Evolutionary conservation across 495 filamentous ascomycete species (phyloP).

Genomic region (Amphirosellinia nigrospora): DNA sequence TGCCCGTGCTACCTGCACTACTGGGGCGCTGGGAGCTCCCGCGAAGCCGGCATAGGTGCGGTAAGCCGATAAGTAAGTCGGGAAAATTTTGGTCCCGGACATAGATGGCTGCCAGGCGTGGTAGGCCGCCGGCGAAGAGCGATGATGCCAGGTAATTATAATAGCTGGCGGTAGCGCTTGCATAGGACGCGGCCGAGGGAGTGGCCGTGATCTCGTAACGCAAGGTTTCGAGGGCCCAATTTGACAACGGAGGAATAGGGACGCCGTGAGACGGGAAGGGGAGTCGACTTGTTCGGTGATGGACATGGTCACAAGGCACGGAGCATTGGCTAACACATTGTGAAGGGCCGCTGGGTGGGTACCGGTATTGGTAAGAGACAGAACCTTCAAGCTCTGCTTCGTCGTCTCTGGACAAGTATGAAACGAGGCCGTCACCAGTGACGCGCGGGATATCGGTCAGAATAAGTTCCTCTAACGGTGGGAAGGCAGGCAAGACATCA

Average conservation of each 20-base stretch:
- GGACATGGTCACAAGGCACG: slow-evolving; percentile 67
- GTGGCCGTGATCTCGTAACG: slow-evolving; percentile 82
- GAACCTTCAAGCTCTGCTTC: slow-evolving; percentile 60
- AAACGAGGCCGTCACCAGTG: slow-evolving; percentile 70
- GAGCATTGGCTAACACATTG: slow-evolving; percentile 65
- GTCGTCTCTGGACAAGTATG: slow-evolving; percentile 60
- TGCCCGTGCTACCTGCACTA: slow-evolving; percentile 40
- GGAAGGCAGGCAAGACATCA: slow-evolving; percentile 68
- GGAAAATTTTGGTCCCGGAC: slow-evolving; percentile 84
- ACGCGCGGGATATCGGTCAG: slow-evolving; percentile 71
- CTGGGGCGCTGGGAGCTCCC: slow-evolving; percentile 44
- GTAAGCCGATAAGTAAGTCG: slow-evolving; percentile 69
- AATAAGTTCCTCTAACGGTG: slow-evolving; percentile 69
- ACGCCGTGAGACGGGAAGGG: slow-evolving; percentile 62
- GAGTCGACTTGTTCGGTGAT: slow-evolving; percentile 69
- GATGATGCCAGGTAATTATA: slow-evolving; percentile 87
- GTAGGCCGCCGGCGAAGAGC: slow-evolving; percentile 75
- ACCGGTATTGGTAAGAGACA: slow-evolving; percentile 72
- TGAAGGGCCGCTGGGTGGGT: slow-evolving; percentile 67
- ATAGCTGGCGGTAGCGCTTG: slow-evolving; percentile 70
- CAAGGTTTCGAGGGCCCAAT: slow-evolving; percentile 68
- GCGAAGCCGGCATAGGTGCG: slow-evolving; percentile 63
- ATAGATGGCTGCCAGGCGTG: slow-evolving; percentile 75
- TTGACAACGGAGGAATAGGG: slow-evolving; percentile 67
- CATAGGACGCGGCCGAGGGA: slow-evolving; percentile 58